Evolutionary conservation across 2,329 filamentous ascomycete species (phyloP), one percentile per base, ranked within the genome.

Genomic region (Penicillium sumatraense): DNA sequence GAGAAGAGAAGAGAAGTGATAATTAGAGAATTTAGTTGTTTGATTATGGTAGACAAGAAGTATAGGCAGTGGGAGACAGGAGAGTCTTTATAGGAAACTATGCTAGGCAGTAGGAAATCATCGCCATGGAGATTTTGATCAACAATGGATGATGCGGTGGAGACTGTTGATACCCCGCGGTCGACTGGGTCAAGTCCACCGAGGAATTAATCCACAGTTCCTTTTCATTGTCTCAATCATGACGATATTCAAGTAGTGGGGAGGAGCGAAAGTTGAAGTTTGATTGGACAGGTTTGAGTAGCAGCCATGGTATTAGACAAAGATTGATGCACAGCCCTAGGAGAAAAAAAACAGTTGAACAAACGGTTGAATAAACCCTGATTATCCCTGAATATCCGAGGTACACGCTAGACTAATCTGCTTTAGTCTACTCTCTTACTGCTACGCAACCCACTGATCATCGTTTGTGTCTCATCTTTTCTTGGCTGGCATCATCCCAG

Each of bases 391-490:
- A n/a, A n/a, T n/a, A n/a, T n/a, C n/a, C n/a, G n/a, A n/a, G n/a
- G n/a, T n/a, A n/a, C n/a, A n/a, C n/a, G n/a, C n/a, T n/a, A n/a
- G n/a, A n/a, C n/a, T n/a, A n/a, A n/a, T n/a, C n/a, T n/a, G n/a
- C n/a, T n/a, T n/a, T n/a, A n/a, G n/a, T n/a, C n/a, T n/a, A n/a
- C n/a, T n/a, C n/a, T n/a, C n/a, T n/a, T n/a, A n/a, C n/a, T n/a
- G n/a, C n/a, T n/a, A n/a, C n/a, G n/a, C n/a, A 44, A 44, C 14
- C 42, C 42, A 46, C 40, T 46, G 52, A 54, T 50, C 47, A 36
- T 23, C 47, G 33, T 44, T 29, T 11, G 35, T 54, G 46, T 54
- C 47, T 54, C 47, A 50, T 49, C 52, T 54, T 49, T 54, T 50
- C 52, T 46, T 54, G 52, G 46, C 41, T 44, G 38, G 23, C 38